Conservation (phyloP, 371 early-diverging fungal genomes). For the Saksenaea oblongispora region DNA sequence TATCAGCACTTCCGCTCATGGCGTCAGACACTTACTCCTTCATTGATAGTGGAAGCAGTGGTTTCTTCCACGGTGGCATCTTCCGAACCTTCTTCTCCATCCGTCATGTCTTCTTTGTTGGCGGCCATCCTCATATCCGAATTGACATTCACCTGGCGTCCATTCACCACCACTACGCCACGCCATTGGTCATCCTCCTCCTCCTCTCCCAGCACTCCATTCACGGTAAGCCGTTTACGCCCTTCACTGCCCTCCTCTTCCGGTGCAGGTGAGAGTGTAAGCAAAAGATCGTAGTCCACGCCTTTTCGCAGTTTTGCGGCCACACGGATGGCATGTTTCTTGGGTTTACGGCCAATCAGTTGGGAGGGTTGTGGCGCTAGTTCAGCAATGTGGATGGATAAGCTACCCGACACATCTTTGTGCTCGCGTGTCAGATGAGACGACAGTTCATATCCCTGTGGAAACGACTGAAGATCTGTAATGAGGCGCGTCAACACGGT, state of each 20-base stretch:
- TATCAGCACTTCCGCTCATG: constrained; percentile 39
- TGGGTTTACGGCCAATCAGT: constrained; percentile 12
- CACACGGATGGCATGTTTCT: constrained; percentile 7
- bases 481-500: constrained; percentile 29
- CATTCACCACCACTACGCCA: constrained; percentile 21
- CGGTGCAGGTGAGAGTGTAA: background rate
- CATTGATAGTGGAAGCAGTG: constrained; percentile 19
- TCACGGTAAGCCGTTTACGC: background rate
- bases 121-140: background rate
- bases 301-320: background rate
- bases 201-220: background rate
- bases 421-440: constrained; percentile 10
- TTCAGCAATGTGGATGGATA: constrained; percentile 21
- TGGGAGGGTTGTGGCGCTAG: constrained; percentile 27
- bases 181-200: constrained; percentile 12
- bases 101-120: constrained; percentile 2
- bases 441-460: constrained; percentile 35
- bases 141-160: constrained; percentile 11
- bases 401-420: constrained; percentile 15
- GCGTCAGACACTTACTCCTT: constrained; percentile 34
- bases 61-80: background rate
- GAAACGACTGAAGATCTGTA: constrained; percentile 44
- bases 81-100: background rate
- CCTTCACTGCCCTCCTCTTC: background rate
- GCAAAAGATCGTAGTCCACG: background rate